A percentile compares a stretch with the other conserved stretches of the same genome.
Evolutionary conservation across 257 asterid species (phyloP).

Genomic region (Capsicum pubescens): DNA sequence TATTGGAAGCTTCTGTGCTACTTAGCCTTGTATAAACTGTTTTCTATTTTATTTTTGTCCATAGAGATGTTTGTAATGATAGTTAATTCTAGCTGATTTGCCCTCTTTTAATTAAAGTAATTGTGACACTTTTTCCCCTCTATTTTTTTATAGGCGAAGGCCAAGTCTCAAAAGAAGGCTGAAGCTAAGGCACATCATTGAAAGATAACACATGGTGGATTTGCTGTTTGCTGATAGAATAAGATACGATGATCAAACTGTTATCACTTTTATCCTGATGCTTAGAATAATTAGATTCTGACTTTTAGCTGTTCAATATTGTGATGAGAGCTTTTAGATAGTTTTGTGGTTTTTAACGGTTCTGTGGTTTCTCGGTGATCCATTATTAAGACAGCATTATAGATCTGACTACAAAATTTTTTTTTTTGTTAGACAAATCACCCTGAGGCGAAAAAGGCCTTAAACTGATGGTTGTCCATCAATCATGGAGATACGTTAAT

Average conservation of each 20-base stretch:
- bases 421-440: background rate
- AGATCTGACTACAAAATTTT: background rate
- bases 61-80: background rate
- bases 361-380: background rate
- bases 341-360: background rate
- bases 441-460: background rate
- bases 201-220: background rate
- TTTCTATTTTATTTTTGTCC: background rate
- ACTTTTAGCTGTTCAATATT: slow-evolving; percentile 21
- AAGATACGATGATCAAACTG: background rate
- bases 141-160: slow-evolving; percentile 28
- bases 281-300: background rate
- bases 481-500: background rate
- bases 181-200: slow-evolving; percentile 38
- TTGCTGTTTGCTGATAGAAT: background rate
- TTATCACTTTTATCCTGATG: slow-evolving; percentile 18
- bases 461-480: background rate
- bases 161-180: slow-evolving; percentile 32
- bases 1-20: background rate
- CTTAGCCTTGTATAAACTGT: background rate
- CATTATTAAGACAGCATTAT: background rate
- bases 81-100: background rate
- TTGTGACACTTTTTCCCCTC: background rate
- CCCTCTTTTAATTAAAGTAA: background rate
- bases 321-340: slow-evolving; percentile 14